Evolutionary conservation across 1,139 yeast genomes (phyloP), one percentile per base, ranked within the genome.

Genomic region (Spathaspora sp.): DNA sequence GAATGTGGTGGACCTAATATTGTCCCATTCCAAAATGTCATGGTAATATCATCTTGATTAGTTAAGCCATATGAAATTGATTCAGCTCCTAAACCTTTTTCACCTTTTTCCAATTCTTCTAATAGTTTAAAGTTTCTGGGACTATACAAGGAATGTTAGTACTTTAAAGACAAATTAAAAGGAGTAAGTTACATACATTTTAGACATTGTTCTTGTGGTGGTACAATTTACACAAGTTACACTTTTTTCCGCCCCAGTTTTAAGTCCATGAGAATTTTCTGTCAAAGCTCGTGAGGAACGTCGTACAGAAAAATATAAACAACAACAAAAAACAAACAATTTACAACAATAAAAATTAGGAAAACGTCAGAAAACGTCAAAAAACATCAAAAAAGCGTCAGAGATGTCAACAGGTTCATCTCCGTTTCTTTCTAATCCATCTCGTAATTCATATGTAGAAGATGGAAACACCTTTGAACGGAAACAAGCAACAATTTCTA

Each of bases 31-130:
- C 98, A 91, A 58, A 84, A 72, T 7, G 96, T 86, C 95, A 91
- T 88, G 51, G 91, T 76, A 55, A 89, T 88, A 64, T 91, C 98
- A 57, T 88, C 96, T 55, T 87, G 84, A 60, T 87, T 91, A 36
- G 89, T 82, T 45, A 91, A 76, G 0, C 98, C 98, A 58, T 91
- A 89, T 17, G 98, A 91, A 64, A 96, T 91, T 20, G 96, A 87
- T 65, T 95, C 98, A 31, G 97, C 95, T 25, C 99, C 98, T 45
- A 89, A 76, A 13, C 99, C 99, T 65, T 95, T 95, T 64, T 95
- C 99, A 44, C 99, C 99, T 62, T 91, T 93, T 66, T 95, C 99
- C 55, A 95, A 78, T 69, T 93, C 99, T 71, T 93, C 99, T 53
- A 93, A 77, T 42, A 93, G 79, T 62, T 95, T 88, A 68, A 93